Conservation (phyloP, 768 basidiomycete genomes). For the Russula foetens region DNA sequence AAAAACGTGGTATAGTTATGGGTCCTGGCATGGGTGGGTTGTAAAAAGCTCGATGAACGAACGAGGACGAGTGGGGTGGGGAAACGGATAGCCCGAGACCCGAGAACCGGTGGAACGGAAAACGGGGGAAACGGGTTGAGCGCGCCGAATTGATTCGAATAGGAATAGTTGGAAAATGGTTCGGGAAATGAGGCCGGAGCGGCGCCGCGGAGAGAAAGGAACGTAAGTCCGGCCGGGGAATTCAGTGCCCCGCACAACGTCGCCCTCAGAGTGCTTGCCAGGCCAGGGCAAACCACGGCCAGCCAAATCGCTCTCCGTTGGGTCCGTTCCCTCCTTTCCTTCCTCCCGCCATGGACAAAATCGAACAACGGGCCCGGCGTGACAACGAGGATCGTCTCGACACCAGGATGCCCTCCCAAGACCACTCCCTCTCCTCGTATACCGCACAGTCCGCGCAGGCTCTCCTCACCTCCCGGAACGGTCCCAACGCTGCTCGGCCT, state of each 20-base stretch:
- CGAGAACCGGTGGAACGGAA: not conserved
- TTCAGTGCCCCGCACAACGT: constrained; percentile 20
- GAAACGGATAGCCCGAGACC: too few species aligned
- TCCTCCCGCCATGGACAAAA: constrained; percentile 48
- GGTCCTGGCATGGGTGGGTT: too few species aligned
- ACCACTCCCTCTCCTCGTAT: constrained; percentile 21
- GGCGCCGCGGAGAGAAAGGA: constrained; percentile 21
- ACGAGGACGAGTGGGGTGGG: too few species aligned
- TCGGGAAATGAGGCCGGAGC: constrained; percentile 19
- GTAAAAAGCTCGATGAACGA: too few species aligned
- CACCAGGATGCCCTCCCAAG: constrained; percentile 20
- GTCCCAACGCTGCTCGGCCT: constrained; percentile 24
- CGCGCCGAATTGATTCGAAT: constrained; percentile 3
- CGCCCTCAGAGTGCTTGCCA: constrained; percentile 16
- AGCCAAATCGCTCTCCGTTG: constrained; percentile 42
- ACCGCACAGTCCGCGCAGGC: constrained; percentile 24
- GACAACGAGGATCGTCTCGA: constrained; percentile 33
- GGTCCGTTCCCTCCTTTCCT: constrained; percentile 22
- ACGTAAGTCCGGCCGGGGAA: constrained; percentile 20
- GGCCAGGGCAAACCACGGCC: constrained; percentile 33
- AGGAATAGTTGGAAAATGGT: constrained; percentile 5
- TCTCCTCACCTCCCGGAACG: constrained; percentile 24
- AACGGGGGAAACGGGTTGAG: not conserved
- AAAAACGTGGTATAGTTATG: constrained; percentile 6
- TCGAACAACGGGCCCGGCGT: constrained; percentile 42